Conservation (phyloP, 2,329 filamentous ascomycete species). For the Apiospora koreana region DNA sequence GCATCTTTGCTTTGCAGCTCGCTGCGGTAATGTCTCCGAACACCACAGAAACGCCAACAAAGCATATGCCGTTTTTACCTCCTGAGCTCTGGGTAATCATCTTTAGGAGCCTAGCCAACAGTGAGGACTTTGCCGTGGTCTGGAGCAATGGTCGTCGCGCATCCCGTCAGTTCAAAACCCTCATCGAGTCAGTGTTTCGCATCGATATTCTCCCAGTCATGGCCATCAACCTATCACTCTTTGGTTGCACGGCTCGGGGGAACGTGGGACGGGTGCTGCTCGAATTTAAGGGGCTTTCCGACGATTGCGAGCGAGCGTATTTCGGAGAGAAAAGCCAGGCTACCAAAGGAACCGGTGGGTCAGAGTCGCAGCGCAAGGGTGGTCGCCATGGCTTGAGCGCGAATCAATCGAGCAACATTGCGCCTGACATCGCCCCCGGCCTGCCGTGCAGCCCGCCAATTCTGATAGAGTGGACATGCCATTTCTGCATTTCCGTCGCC, state of each 20-base stretch:
- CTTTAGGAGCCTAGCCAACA: slow-evolving; percentile 11
- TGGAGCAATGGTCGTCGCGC: slow-evolving; percentile 12
- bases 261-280: not conserved
- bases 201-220: slow-evolving; percentile 6
- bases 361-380: not conserved
- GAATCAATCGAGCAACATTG: not conserved
- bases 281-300: slow-evolving; percentile 12
- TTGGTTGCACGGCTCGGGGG: slow-evolving; percentile 3
- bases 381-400: not conserved
- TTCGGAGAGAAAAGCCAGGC: slow-evolving; percentile 1
- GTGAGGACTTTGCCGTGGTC: slow-evolving; percentile 12
- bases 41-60: not conserved
- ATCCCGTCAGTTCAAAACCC: slow-evolving; percentile 7
- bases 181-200: slow-evolving; percentile 13
- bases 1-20: not conserved
- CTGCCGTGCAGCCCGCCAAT: slow-evolving; percentile 10
- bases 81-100: slow-evolving; percentile 13
- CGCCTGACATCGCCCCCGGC: not conserved
- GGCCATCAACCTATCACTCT: slow-evolving; percentile 12
- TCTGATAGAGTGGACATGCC: slow-evolving; percentile 15
- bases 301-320: slow-evolving; percentile 10
- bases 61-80: not conserved
- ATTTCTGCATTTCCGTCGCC: slow-evolving; percentile 13
- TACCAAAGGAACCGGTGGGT: not conserved
- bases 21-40: not conserved